A percentile compares a stretch with the other conserved stretches of the same genome.
Evolutionary conservation across 2,329 filamentous ascomycete species (phyloP).

Genomic region (Fusarium ambrosium): DNA sequence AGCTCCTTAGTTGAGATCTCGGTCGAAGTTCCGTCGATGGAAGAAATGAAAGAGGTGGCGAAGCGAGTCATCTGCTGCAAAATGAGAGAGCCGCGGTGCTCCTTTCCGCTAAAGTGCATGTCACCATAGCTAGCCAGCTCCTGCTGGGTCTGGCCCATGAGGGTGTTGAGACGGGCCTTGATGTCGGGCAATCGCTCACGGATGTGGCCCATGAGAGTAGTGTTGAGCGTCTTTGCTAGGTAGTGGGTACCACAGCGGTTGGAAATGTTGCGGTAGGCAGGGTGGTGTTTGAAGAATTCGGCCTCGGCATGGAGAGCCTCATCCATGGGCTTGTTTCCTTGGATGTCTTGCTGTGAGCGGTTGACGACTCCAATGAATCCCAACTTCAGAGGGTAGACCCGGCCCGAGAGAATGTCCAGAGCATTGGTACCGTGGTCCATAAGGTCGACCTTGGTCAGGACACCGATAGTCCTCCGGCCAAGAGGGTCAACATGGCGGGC

Average conservation of each 20-base stretch:
- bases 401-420: slow-evolving; percentile 95
- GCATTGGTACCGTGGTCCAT: slow-evolving; percentile 99
- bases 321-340: slow-evolving; percentile 92
- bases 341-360: slow-evolving; percentile 97
- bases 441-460: slow-evolving; percentile 95
- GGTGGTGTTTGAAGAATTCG: slow-evolving; percentile 97
- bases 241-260: slow-evolving; percentile 93
- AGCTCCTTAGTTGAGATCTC: slow-evolving; percentile 99
- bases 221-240: slow-evolving; percentile 93
- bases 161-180: slow-evolving; percentile 95
- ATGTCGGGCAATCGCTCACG: slow-evolving; percentile 96
- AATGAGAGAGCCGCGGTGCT: slow-evolving; percentile 94
- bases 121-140: slow-evolving; percentile 98
- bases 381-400: slow-evolving; percentile 95
- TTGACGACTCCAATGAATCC: slow-evolving; percentile 99
- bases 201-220: slow-evolving; percentile 95
- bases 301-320: slow-evolving; percentile 90
- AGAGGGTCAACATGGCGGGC: slow-evolving; percentile 96
- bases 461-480: slow-evolving; percentile 94
- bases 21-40: slow-evolving; percentile 97
- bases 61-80: slow-evolving; percentile 98
- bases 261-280: slow-evolving; percentile 96
- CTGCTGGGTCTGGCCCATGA: slow-evolving; percentile 99
- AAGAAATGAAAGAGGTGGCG: slow-evolving; percentile 96
- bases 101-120: slow-evolving; percentile 96